Evolutionary conservation across 805 yeast genomes (phyloP).

Genomic region (Ogataea wickerhamii): DNA sequence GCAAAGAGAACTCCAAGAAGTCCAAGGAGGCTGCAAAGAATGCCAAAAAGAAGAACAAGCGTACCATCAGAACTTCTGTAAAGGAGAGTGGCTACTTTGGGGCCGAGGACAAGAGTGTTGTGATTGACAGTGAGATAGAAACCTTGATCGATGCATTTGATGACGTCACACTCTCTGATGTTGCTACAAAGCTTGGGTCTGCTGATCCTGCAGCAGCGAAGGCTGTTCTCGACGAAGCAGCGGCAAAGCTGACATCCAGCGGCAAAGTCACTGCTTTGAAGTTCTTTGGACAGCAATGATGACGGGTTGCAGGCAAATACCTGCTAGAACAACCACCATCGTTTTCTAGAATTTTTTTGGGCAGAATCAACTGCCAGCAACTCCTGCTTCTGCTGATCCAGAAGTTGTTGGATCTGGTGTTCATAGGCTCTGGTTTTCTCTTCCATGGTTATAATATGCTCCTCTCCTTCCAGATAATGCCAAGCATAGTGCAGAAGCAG

Average conservation of each 20-base stretch:
- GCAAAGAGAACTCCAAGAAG: conserved; percentile 63
- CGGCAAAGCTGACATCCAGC: conserved; percentile 48
- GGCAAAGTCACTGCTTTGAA: conserved; percentile 44
- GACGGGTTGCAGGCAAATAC: background rate
- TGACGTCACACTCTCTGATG: conserved; percentile 72
- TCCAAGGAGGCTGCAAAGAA: conserved; percentile 95
- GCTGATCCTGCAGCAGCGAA: conserved; percentile 56
- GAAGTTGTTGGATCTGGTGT: conserved; percentile 22
- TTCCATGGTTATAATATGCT: conserved; percentile 24
- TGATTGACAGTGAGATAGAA: conserved; percentile 76
- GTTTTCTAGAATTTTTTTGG: conserved; percentile 1
- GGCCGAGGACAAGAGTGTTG: conserved; percentile 61
- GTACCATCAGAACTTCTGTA: conserved; percentile 63
- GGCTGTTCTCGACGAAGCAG: conserved; percentile 52
- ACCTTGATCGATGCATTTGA: conserved; percentile 74
- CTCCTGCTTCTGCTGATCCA: conserved; percentile 23
- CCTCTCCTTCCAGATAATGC: conserved; percentile 32
- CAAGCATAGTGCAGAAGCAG: conserved; percentile 31
- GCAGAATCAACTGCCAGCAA: conserved; percentile 5
- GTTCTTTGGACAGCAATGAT: conserved; percentile 13
- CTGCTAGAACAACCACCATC: conserved; percentile 16
- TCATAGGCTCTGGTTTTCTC: conserved; percentile 23
- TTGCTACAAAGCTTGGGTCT: conserved; percentile 63
- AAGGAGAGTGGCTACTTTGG: conserved; percentile 86
- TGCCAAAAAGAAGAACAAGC: conserved; percentile 84